Evolutionary conservation across 2,329 filamentous ascomycete species (phyloP).

Genomic region (Xylaria multiplex): DNA sequence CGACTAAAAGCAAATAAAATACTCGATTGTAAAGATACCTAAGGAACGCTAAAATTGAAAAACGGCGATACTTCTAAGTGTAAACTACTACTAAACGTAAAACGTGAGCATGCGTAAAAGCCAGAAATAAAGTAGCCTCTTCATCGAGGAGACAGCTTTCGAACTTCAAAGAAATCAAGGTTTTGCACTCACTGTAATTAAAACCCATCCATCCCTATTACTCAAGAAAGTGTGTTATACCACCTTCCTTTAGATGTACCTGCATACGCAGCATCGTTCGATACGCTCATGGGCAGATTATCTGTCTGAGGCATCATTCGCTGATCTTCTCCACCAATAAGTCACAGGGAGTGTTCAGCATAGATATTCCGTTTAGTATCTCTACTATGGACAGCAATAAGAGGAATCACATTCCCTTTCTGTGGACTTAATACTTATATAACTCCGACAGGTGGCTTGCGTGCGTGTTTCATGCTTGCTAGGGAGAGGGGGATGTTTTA

Average conservation of each 20-base stretch:
- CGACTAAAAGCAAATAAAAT: too few species aligned
- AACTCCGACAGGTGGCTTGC: background rate
- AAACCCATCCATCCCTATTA: background rate
- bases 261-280: background rate
- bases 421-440: background rate
- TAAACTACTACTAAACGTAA: too few species aligned
- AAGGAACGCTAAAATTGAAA: too few species aligned
- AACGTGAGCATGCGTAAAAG: too few species aligned
- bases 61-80: too few species aligned
- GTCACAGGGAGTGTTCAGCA: background rate
- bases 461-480: too few species aligned
- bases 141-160: too few species aligned
- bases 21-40: too few species aligned
- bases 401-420: background rate
- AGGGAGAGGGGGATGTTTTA: too few species aligned
- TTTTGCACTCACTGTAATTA: too few species aligned
- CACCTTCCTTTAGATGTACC: background rate
- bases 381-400: background rate
- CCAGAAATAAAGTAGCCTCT: too few species aligned
- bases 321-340: background rate
- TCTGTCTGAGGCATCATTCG: background rate
- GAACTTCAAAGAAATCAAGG: too few species aligned
- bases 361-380: background rate
- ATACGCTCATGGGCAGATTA: background rate
- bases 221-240: background rate